phyloP scores from a whole-genome alignment of 805 yeast species.

The Sungouiozyma intestinalis region DNA sequence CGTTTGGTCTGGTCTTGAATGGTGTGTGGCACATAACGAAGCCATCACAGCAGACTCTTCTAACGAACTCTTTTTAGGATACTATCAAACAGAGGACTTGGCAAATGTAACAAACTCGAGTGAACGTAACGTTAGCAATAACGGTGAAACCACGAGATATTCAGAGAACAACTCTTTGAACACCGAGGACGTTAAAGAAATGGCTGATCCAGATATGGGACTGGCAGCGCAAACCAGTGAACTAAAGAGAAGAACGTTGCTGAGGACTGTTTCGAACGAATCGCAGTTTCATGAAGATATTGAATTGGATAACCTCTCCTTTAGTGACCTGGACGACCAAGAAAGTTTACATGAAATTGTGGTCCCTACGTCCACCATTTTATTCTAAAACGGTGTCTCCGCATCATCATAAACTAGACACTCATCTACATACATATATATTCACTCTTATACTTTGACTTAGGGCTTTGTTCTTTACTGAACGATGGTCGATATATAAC shows the following conservation, averaged over 20 bases:
- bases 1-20: conserved; percentile 28
- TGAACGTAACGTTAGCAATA: too few species aligned
- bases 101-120: conserved; percentile 1
- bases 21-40: conserved; percentile 21
- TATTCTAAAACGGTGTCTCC: conserved; percentile 9
- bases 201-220: background rate
- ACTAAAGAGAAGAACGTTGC: background rate
- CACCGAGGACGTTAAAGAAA: background rate
- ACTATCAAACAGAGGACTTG: background rate
- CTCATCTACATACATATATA: background rate
- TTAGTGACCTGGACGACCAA: background rate
- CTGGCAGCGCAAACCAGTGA: background rate
- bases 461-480: background rate
- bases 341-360: conserved; percentile 8
- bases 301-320: conserved; percentile 9
- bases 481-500: too few species aligned
- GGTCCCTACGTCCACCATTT: conserved; percentile 20
- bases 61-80: background rate
- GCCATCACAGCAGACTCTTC: background rate
- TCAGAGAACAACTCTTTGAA: background rate
- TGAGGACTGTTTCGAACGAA: background rate
- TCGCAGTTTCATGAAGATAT: conserved; percentile 6
- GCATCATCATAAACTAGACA: background rate
- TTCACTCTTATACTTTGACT: background rate
- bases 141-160: conserved; percentile 1